Base-by-base conservation (phyloP, 257 asterid species). In the Haberlea rhodopensis region DNA sequence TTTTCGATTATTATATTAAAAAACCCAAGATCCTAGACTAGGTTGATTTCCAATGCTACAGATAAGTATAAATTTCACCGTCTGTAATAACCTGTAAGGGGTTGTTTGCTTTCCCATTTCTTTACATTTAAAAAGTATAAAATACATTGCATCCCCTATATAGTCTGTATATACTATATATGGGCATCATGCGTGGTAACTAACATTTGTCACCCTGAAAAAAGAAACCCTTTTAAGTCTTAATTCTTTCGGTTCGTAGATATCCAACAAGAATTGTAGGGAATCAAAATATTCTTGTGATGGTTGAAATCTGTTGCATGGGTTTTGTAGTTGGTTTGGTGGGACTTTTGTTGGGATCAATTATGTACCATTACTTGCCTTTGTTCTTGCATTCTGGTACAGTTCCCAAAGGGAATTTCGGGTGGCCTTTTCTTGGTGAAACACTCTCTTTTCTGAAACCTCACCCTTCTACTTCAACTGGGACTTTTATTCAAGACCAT, bases 361-460 rank as follows among this genome's bases (percentile, higher is more conserved):
- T 75, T 24, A 71, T 82, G 65, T 64, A 79, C 80, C 92, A 87
- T 78, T 87, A 81, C 73, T 76, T 78, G 71, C 95, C 95, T 45
- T 78, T 85, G 82, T 73, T 82, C 63, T 21, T 69, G 58, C 76
- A 77, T 23, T 63, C 55, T 53, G 70, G 68, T n/a, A 34, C 53
- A 46, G 32, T 86, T 34, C 95, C 92, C 0, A 74, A 64, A 66
- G 95, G 95, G 11, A 73, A 79, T 32, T 87, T 87, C 53, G 95
- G 95, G 3, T 87, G 87, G 87, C 95, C 92, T 15, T 56, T 87
- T 71, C 78, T 84, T 64, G 95, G 95, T 2, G 95, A 87, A 75
- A 87, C 95, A 62, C 81, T 87, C 27, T 56, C 85, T 22, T 87
- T 84, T 72, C 66, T 87, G 73, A 82, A 81, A 69, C 91, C 92